Percentiles rank a stretch among this genome's conserved stretches.
These are phyloP conservation scores for Irpex sp. DNA, from an alignment of 1,284 basidiomycete species.

Conservation along the genomic window DNA sequence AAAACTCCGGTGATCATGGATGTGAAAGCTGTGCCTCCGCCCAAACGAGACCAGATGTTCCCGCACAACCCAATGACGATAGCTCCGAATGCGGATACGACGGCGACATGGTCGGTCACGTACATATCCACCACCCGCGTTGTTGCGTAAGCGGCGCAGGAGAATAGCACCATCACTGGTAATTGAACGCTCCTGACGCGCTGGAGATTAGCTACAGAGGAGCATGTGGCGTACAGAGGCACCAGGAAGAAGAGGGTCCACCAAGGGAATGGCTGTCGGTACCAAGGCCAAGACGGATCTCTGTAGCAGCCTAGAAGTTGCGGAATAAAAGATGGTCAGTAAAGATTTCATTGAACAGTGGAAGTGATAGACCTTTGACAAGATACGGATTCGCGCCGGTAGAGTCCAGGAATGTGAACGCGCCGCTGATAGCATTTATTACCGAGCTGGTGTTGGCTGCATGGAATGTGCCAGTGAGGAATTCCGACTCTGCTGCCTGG, in stretches of 20 bases:
- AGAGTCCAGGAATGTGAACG: slow-evolving; percentile 60
- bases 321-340: background rate
- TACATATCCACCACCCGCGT: slow-evolving; percentile 42
- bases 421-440: slow-evolving; percentile 45
- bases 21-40: slow-evolving; percentile 81
- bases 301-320: slow-evolving; percentile 61
- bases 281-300: slow-evolving; percentile 73
- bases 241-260: slow-evolving; percentile 78
- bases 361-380: slow-evolving; percentile 43
- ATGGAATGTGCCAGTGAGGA: slow-evolving; percentile 62
- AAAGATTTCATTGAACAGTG: slow-evolving; percentile 1
- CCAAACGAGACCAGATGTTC: slow-evolving; percentile 75
- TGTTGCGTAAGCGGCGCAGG: slow-evolving; percentile 71
- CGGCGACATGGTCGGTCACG: slow-evolving; percentile 43
- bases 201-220: slow-evolving; percentile 80
- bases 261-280: slow-evolving; percentile 69
- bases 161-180: slow-evolving; percentile 75
- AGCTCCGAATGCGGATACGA: slow-evolving; percentile 75
- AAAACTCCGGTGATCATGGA: slow-evolving; percentile 87
- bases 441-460: slow-evolving; percentile 51
- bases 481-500: slow-evolving; percentile 30
- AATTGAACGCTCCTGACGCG: slow-evolving; percentile 65
- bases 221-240: slow-evolving; percentile 73
- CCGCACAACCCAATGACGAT: slow-evolving; percentile 79
- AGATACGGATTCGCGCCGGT: slow-evolving; percentile 27